Percentiles rank a stretch among this genome's conserved stretches.
These are phyloP conservation scores for Heterobasidion irregulare DNA, from an alignment of 1,284 basidiomycete species.

Conservation along the genomic window DNA sequence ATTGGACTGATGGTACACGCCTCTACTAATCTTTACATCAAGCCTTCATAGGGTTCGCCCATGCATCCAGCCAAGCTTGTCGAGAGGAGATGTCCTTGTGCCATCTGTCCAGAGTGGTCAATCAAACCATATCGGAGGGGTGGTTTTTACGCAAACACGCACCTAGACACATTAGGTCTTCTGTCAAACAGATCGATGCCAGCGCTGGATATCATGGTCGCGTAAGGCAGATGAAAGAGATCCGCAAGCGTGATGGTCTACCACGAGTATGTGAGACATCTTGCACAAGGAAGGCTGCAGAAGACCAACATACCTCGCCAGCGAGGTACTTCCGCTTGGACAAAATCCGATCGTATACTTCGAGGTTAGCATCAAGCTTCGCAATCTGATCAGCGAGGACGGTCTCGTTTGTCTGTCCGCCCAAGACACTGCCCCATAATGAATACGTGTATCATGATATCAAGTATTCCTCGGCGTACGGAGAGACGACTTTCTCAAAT, in stretches of 20 bases:
- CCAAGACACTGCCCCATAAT: not conserved
- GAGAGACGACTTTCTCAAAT: constrained; percentile 22
- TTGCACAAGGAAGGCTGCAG: not conserved
- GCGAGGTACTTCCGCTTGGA: constrained; percentile 2
- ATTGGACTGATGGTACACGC: too few relatives aligned
- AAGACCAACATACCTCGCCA: not conserved
- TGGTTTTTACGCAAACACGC: not conserved
- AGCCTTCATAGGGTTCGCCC: not conserved
- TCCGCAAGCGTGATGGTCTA: constrained; percentile 26
- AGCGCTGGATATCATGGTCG: constrained; percentile 15
- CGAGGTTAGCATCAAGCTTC: not conserved
- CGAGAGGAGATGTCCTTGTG: not conserved
- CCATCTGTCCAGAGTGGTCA: not conserved
- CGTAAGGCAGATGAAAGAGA: constrained; percentile 26
- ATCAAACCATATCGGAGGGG: not conserved
- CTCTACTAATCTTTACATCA: not conserved
- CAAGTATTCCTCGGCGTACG: not conserved
- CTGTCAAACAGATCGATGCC: constrained; percentile 19
- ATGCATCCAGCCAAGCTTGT: not conserved
- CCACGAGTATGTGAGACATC: constrained; percentile 3
- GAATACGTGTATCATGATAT: not conserved
- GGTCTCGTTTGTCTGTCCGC: not conserved
- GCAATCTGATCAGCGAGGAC: not conserved
- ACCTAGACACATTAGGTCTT: constrained; percentile 25
- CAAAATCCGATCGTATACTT: not conserved